Percentiles rank a stretch among this genome's conserved stretches.
These are phyloP conservation scores for Colletotrichum aenigma DNA, from an alignment of 2,329 filamentous ascomycete genomes.

Conservation along the genomic window DNA sequence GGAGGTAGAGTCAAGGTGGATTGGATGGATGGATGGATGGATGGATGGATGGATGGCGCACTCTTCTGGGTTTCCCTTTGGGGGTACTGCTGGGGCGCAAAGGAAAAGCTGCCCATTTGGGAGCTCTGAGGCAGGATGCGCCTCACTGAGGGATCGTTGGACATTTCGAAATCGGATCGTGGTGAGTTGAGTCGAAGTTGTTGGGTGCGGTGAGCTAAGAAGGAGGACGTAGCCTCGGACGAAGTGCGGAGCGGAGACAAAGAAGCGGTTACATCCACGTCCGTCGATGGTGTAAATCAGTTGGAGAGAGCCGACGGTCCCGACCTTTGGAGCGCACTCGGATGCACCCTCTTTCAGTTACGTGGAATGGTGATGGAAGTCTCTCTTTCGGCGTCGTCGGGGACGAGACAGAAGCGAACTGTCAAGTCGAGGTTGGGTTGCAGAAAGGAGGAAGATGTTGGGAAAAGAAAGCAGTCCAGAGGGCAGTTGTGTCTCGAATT, in stretches of 20 bases:
- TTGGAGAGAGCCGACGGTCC: conserved; percentile 1
- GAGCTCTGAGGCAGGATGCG: conserved; percentile 70
- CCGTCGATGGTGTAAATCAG: background rate
- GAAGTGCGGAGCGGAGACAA: conserved; percentile 14
- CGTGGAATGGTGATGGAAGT: background rate
- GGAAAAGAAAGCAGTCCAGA: conserved; percentile 21
- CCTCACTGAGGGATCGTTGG: conserved; percentile 65
- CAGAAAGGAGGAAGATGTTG: conserved; percentile 4
- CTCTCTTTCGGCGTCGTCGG: background rate
- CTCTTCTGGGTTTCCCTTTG: conserved; percentile 82
- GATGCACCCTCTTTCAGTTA: background rate
- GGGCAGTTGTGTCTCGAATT: conserved; percentile 20
- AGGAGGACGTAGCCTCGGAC: conserved; percentile 15
- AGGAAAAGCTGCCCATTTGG: conserved; percentile 77
- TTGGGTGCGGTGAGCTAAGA: conserved; percentile 6
- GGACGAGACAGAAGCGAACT: background rate
- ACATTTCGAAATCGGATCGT: conserved; percentile 49
- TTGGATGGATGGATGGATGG: conserved; percentile 31
- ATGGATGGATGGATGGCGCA: conserved; percentile 48
- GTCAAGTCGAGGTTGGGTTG: conserved; percentile 1
- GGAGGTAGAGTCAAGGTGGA: conserved; percentile 20
- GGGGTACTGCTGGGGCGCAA: conserved; percentile 64
- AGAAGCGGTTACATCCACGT: conserved; percentile 18
- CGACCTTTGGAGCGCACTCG: conserved; percentile 3
- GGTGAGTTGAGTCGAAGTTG: background rate